Evolutionary conservation across 345 rosid species (phyloP).

Genomic region (Sisymbrium altissimum): DNA sequence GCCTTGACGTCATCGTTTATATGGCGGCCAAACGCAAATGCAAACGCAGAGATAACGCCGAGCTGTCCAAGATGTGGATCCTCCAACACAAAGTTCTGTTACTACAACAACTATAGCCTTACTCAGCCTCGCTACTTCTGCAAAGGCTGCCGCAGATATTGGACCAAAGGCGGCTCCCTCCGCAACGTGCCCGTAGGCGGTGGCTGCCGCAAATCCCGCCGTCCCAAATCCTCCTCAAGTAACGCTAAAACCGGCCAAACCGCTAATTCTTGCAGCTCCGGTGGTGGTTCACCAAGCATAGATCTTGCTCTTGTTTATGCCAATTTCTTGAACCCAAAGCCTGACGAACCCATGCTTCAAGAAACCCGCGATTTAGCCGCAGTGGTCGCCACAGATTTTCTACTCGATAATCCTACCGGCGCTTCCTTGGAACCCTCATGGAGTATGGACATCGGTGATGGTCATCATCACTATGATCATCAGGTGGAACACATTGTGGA

Average conservation of each 20-base stretch:
- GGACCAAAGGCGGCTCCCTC: conserved; percentile 37
- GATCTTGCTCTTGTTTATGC: conserved; percentile 40
- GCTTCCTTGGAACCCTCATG: conserved; percentile 19
- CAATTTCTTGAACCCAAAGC: conserved; percentile 33
- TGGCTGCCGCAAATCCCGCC: conserved; percentile 37
- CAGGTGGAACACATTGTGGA: conserved; percentile 29
- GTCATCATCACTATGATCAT: conserved; percentile 5
- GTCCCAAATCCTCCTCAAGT: conserved; percentile 32
- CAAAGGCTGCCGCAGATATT: conserved; percentile 38
- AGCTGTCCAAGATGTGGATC: conserved; percentile 41
- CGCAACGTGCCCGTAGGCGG: conserved; percentile 38
- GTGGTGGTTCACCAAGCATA: conserved; percentile 23
- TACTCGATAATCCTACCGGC: neutral
- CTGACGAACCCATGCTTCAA: conserved; percentile 11
- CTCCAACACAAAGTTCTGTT: conserved; percentile 36
- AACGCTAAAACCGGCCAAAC: conserved; percentile 2
- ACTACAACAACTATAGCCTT: conserved; percentile 39
- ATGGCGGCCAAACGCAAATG: conserved; percentile 35
- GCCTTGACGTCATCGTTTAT: conserved; percentile 28
- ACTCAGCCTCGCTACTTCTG: conserved; percentile 40
- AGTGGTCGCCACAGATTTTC: neutral
- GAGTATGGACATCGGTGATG: conserved; percentile 24
- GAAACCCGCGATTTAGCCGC: conserved; percentile 9
- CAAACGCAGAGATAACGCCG: conserved; percentile 33
- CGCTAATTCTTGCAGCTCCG: conserved; percentile 7